Evolutionary conservation across 768 basidiomycete species (phyloP).

Genomic region (Podaxis sp.): DNA sequence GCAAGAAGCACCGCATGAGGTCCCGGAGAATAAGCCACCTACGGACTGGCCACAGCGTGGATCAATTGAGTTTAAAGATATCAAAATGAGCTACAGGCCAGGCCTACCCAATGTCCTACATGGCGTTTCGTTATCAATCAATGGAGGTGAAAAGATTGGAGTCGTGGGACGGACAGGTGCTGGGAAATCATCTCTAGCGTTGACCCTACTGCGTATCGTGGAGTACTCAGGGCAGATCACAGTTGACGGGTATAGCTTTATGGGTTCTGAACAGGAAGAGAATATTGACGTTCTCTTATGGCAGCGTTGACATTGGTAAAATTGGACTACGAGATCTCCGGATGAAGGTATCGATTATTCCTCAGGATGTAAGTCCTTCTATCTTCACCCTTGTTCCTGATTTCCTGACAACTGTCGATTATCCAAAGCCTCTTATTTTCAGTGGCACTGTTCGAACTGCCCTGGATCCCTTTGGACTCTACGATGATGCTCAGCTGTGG

Average conservation of each 20-base stretch:
- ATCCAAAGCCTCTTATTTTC: conserved; percentile 15
- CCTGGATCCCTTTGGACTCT: conserved; percentile 59
- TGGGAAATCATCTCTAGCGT: conserved; percentile 62
- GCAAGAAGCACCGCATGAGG: conserved; percentile 67
- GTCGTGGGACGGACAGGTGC: conserved; percentile 68
- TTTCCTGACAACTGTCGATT: not conserved
- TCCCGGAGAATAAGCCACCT: conserved; percentile 52
- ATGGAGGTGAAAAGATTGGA: conserved; percentile 73
- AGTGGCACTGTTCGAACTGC: conserved; percentile 54
- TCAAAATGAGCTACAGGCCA: conserved; percentile 63
- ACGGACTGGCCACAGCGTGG: conserved; percentile 65
- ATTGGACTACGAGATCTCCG: conserved; percentile 68
- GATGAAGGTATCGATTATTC: conserved; percentile 61
- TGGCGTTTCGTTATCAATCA: conserved; percentile 57
- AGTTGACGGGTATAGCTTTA: conserved; percentile 54
- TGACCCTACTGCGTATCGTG: conserved; percentile 67
- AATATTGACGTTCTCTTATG: conserved; percentile 14
- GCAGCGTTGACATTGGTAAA: conserved; percentile 61
- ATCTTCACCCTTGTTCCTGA: no score
- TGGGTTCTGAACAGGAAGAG: not conserved
- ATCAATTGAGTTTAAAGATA: conserved; percentile 58
- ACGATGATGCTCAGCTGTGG: conserved; percentile 65
- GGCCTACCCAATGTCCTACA: conserved; percentile 74
- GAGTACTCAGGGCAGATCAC: conserved; percentile 64
- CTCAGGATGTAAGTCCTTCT: conserved; percentile 55